These are phyloP conservation scores for Hyaloscypha bicolor DNA, from an alignment of 495 filamentous ascomycete species.

Conservation along the genomic window DNA sequence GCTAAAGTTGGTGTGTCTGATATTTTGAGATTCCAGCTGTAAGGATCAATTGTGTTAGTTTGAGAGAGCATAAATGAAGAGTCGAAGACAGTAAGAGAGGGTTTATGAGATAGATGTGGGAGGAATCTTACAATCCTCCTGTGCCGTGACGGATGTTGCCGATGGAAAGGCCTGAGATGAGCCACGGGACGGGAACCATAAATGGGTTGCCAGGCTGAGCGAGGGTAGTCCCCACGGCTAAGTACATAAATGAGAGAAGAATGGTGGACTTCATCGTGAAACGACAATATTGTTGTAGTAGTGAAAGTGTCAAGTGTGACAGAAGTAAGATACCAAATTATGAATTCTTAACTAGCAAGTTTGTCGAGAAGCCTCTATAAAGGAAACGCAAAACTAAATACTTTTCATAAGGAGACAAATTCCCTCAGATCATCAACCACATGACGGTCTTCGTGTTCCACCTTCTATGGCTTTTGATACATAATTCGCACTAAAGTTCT, in stretches of 20 bases:
- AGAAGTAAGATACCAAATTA: background rate
- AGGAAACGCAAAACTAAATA: background rate
- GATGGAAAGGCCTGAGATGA: slow-evolving; percentile 12
- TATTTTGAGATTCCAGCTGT: slow-evolving; percentile 26
- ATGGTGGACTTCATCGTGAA: slow-evolving; percentile 10
- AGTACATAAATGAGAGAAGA: background rate
- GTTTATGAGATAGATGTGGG: too few relatives aligned
- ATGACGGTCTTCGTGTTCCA: slow-evolving; percentile 1
- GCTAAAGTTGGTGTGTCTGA: slow-evolving; percentile 18
- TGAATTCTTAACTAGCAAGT: too few relatives aligned
- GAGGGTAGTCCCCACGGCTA: background rate
- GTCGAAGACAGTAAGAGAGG: too few relatives aligned
- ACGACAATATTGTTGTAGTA: background rate
- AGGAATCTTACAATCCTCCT: slow-evolving; percentile 25
- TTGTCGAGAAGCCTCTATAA: too few relatives aligned
- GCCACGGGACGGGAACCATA: slow-evolving; percentile 25
- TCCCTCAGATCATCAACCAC: background rate
- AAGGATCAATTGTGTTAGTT: background rate
- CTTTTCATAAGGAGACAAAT: background rate
- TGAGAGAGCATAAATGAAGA: background rate
- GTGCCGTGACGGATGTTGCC: slow-evolving; percentile 27
- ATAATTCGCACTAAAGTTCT: background rate
- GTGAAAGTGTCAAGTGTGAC: background rate
- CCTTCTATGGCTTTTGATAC: background rate
- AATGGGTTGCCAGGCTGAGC: slow-evolving; percentile 14